A percentile compares a stretch with the other conserved stretches of the same genome.
Conservation (phyloP, 2,329 filamentous ascomycete species). For the Cladosporium velox region DNA sequence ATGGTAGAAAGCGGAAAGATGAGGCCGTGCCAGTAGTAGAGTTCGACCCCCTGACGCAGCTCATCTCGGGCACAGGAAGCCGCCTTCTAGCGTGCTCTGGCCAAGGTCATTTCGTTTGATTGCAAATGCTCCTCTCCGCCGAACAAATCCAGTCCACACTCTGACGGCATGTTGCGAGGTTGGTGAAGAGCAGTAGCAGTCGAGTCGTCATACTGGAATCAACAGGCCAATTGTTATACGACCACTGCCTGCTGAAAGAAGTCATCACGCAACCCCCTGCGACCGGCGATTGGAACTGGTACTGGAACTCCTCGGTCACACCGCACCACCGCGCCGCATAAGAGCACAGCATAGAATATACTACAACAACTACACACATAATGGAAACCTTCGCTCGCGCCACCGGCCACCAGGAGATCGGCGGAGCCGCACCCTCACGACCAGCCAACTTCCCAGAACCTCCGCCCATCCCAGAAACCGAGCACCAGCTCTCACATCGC, state of each 20-base stretch:
- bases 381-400: slow-evolving; percentile 41
- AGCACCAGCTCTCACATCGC: slow-evolving; percentile 25
- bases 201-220: not conserved
- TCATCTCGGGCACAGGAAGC: not conserved
- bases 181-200: not conserved
- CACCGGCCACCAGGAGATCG: slow-evolving; percentile 38
- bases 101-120: not conserved
- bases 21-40: not conserved
- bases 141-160: not conserved
- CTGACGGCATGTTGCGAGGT: not conserved
- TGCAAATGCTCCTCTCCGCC: not conserved
- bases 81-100: not conserved
- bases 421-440: slow-evolving; percentile 26
- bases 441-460: slow-evolving; percentile 28
- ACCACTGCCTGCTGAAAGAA: not conserved
- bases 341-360: not conserved
- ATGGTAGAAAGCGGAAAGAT: not conserved
- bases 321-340: not conserved
- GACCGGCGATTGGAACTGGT: not conserved
- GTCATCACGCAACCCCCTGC: not conserved
- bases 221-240: not conserved
- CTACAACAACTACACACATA: not conserved
- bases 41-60: not conserved
- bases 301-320: not conserved
- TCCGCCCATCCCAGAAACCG: slow-evolving; percentile 30